Evolutionary conservation across 495 filamentous ascomycete genomes (phyloP).

Genomic region (Penicillium lagena): DNA sequence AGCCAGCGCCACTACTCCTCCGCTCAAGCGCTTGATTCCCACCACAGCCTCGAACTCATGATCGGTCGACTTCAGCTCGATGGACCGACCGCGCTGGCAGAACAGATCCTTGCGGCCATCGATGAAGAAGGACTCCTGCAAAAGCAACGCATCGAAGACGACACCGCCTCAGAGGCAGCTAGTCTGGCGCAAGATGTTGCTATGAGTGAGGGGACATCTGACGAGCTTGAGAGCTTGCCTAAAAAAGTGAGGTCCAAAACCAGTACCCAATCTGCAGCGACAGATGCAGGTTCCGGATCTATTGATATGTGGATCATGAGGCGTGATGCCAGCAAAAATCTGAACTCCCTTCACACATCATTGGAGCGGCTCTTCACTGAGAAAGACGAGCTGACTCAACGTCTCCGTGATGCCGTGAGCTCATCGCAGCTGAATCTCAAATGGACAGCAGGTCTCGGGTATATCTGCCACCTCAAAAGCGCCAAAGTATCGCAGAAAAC

Average conservation of each 20-base stretch:
- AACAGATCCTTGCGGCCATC: constrained; percentile 67
- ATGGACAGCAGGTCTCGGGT: constrained; percentile 77
- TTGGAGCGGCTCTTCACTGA: constrained; percentile 52
- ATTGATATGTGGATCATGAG: constrained; percentile 84
- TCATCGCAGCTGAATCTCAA: constrained; percentile 64
- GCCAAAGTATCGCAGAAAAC: constrained; percentile 53
- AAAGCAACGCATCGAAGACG: constrained; percentile 69
- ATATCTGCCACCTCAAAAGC: constrained; percentile 87
- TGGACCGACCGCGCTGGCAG: constrained; percentile 60
- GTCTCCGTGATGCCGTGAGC: constrained; percentile 49
- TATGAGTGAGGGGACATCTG: constrained; percentile 48
- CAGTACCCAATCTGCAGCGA: constrained; percentile 15
- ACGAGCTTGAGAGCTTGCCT: constrained; percentile 38
- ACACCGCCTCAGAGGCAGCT: constrained; percentile 59
- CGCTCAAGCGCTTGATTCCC: constrained; percentile 10
- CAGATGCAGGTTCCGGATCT: constrained; percentile 24
- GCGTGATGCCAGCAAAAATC: constrained; percentile 53
- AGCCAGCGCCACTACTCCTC: not conserved
- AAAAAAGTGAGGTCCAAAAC: constrained; percentile 35
- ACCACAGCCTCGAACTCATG: constrained; percentile 43
- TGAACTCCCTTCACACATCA: constrained; percentile 60
- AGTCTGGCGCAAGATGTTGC: constrained; percentile 62
- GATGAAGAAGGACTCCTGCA: constrained; percentile 87
- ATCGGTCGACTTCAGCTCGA: constrained; percentile 59
- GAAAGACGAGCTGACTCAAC: constrained; percentile 52